Evolutionary conservation across 176 grass and related monocot species (phyloP), one percentile per base, ranked within the genome.

Genomic region (Areca catechu): DNA sequence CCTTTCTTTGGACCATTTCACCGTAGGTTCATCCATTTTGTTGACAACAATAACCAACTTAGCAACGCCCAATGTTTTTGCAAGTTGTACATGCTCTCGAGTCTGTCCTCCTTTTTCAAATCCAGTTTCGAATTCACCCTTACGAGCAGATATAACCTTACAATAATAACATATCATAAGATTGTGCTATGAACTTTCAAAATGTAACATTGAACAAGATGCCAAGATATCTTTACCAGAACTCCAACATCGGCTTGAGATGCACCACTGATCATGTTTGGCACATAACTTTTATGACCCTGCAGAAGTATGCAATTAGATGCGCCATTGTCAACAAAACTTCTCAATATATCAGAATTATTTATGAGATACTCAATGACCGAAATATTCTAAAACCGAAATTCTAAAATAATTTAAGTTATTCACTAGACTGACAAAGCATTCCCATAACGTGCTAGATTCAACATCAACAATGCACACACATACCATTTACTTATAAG

Each of bases 171-270:
- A 76, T 15, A 57, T n/a, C 21, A 76, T 29, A 77, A 0, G 60
- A 34, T 61, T 12, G 2, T 27, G 30, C 17, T 21, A 65, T 17
- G 0, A 30, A 51, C 20, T 22, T 9, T 28, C 54, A 23, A 67
- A 50, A 47, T 51, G 34, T 43, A 43, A 43, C 10, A 16, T 24
- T 58, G 49, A 15, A 58, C 16, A 72, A 30, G 14, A 21, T 5
- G 47, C 1, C n/a, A 50, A 53, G 4, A 54, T 49, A 77, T 71
- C 14, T 63, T 71, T 85, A 95, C 90, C 72, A 95, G 70, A 76
- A 95, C 90, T 64, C 90, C 90, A 34, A 95, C 84, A 74, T 95
- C 90, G 71, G 90, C 90, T 86, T 95, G 90, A 80, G 90, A 95
- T 67, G 90, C 90, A 54, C 90, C 90, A 63, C 79, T 84, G 57